phyloP scores from a whole-genome alignment of 257 asterid genomes.

The Dorcoceras hygrometricum region DNA sequence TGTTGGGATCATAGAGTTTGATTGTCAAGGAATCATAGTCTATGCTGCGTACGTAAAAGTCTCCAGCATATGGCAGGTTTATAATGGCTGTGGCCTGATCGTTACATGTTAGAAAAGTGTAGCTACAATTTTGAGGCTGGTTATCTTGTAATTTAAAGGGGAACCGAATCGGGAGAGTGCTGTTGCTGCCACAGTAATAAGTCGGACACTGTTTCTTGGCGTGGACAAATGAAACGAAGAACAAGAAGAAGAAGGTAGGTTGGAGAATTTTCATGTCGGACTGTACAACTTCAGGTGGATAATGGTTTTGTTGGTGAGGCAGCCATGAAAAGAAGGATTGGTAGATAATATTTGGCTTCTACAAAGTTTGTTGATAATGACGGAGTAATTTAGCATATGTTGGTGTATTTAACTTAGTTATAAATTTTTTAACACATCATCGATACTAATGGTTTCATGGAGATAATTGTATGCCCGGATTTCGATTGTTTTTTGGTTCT shows the following conservation, averaged over 20 bases:
- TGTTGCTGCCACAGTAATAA: slow-evolving; percentile 24
- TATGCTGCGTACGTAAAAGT: slow-evolving; percentile 25
- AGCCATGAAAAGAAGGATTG: slow-evolving; percentile 1
- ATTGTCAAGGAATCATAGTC: slow-evolving; percentile 7
- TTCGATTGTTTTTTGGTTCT: too few relatives aligned
- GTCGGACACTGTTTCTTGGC: slow-evolving; percentile 27
- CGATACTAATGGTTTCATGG: too few relatives aligned
- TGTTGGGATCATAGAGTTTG: slow-evolving; percentile 29
- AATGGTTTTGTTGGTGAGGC: neutral
- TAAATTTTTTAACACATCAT: too few relatives aligned
- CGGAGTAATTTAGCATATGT: neutral
- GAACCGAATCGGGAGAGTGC: slow-evolving; percentile 24
- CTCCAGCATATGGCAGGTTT: slow-evolving; percentile 23
- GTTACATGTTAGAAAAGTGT: slow-evolving; percentile 30
- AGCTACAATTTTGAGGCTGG: slow-evolving; percentile 27
- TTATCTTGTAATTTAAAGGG: slow-evolving; percentile 28
- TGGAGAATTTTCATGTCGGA: slow-evolving; percentile 4
- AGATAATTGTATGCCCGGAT: too few relatives aligned
- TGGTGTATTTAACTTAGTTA: too few relatives aligned
- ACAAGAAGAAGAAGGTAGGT: slow-evolving; percentile 5
- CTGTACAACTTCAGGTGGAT: neutral
- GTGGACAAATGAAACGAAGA: slow-evolving; percentile 10
- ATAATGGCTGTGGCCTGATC: slow-evolving; percentile 21
- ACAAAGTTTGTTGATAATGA: slow-evolving; percentile 4
- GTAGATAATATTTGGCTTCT: neutral